Base-by-base conservation (phyloP, 805 yeast species). In the Saccharomyces paradoxus region DNA sequence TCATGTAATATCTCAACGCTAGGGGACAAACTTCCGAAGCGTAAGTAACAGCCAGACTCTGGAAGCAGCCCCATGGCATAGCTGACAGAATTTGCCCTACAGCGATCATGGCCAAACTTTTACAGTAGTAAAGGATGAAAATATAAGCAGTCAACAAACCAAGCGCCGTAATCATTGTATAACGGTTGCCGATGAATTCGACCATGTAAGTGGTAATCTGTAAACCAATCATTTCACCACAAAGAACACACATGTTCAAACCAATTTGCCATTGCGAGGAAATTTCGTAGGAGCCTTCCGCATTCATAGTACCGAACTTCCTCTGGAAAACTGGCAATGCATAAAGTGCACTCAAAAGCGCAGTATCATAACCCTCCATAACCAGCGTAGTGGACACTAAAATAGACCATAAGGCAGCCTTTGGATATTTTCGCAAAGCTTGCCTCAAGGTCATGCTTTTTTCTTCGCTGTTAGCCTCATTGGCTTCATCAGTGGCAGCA, bases 11-110 rank as follows among this genome's bases (percentile, higher is more conserved):
- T 57, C 86, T 72, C 55, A 82, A 69, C 9, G 75, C 75, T 12
- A 78, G 60, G 0, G 85, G 85, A 56, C 81, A 74, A 37, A 80
- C 80, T 60, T 81, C 86, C 14, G 82, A 72, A n/a, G 84, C 81
- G 61, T 81, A 81, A 2, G 81, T 68, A 13, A 80, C 77, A 3
- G 81, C 71, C 60, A 81, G 63, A 31, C 80, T 74, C 55, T 76
- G 80, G 61, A 80, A 80, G 14, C 74, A 72, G 50, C 86, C 86
- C 81, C 83, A 81, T 8, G 77, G 73, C 31, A 81, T 56, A 58
- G 81, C 81, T 28, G 74, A 65, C 8, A 77, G 61, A 26, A 77
- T 60, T 57, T 77, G 77, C 50, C 80, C 80, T 12, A 69, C 72
- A 32, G 74, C 69, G 47, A 77, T 67, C 56, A 71, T 73, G 10